phyloP scores from a whole-genome alignment of 768 basidiomycete species.

The Hygrophorus russula region DNA sequence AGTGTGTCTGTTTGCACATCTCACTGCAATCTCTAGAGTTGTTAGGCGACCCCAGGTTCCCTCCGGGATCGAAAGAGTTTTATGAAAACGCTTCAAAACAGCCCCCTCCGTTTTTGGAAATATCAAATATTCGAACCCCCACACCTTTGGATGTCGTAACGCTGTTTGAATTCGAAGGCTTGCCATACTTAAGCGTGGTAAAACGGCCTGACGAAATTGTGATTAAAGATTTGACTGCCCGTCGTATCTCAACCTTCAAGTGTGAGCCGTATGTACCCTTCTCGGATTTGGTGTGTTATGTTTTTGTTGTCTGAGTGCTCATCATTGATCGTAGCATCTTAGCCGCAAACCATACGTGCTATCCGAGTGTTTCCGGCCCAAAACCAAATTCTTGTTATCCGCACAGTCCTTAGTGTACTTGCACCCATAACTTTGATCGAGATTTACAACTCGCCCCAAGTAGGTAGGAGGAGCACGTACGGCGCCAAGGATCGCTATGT shows the following conservation, averaged over 20 bases:
- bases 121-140: conserved; percentile 26
- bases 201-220: conserved; percentile 30
- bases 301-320: background rate
- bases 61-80: conserved; percentile 26
- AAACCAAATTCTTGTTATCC: conserved; percentile 39
- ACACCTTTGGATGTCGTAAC: conserved; percentile 25
- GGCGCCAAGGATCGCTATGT: conserved; percentile 11
- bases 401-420: conserved; percentile 21
- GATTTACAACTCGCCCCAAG: conserved; percentile 13
- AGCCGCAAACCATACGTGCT: conserved; percentile 41
- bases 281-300: conserved; percentile 14
- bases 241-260: conserved; percentile 24
- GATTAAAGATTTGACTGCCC: conserved; percentile 28
- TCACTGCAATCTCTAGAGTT: conserved; percentile 32
- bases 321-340: conserved; percentile 2
- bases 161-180: conserved; percentile 30
- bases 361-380: conserved; percentile 42
- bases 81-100: conserved; percentile 21
- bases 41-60: conserved; percentile 29
- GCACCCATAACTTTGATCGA: conserved; percentile 12
- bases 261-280: conserved; percentile 22
- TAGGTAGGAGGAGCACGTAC: conserved; percentile 6
- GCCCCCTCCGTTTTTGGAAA: conserved; percentile 28
- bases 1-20: conserved; percentile 30
- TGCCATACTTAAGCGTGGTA: conserved; percentile 30